Conservation (phyloP, 371 early-diverging fungal genomes). For the Apophysomyces trapeziformis region DNA sequence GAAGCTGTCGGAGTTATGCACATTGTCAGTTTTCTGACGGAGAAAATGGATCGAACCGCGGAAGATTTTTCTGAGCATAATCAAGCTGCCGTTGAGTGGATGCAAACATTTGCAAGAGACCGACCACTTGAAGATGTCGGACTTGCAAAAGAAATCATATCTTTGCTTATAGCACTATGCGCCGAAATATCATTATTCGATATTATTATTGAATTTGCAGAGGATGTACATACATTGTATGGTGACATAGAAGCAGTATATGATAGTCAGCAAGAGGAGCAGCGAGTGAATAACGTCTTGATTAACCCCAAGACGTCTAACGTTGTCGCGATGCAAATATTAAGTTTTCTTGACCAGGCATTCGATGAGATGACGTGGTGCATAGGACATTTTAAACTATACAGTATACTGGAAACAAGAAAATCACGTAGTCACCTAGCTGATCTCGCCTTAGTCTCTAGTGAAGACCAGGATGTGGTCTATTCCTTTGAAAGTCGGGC, state of each 20-base stretch:
- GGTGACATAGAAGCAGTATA: constrained; percentile 35
- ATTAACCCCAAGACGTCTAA: constrained; percentile 43
- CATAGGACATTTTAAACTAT: constrained; percentile 37
- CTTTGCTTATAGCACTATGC: constrained; percentile 33
- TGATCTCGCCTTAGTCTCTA: background rate
- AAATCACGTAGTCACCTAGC: background rate
- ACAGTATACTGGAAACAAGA: constrained; percentile 19
- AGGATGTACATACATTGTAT: constrained; percentile 35
- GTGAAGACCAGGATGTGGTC: constrained; percentile 13
- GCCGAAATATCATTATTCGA: constrained; percentile 36
- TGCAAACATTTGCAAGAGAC: constrained; percentile 38
- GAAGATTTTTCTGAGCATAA: constrained; percentile 17
- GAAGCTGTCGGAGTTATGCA: constrained; percentile 47
- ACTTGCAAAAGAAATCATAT: constrained; percentile 36
- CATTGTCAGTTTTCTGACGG: constrained; percentile 28
- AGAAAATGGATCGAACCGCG: constrained; percentile 24
- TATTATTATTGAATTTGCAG: constrained; percentile 30
- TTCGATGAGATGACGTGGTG: constrained; percentile 54
- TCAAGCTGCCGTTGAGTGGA: constrained; percentile 32
- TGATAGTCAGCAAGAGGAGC: constrained; percentile 16
- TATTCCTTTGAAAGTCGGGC: constrained; percentile 34
- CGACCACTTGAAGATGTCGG: constrained; percentile 41
- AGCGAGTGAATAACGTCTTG: constrained; percentile 28
- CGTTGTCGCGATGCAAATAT: constrained; percentile 27
- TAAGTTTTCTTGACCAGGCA: constrained; percentile 43